These are phyloP conservation scores for Phytophthora kernoviae DNA, from an alignment of 352 stramenopile genomes.

Conservation along the genomic window DNA sequence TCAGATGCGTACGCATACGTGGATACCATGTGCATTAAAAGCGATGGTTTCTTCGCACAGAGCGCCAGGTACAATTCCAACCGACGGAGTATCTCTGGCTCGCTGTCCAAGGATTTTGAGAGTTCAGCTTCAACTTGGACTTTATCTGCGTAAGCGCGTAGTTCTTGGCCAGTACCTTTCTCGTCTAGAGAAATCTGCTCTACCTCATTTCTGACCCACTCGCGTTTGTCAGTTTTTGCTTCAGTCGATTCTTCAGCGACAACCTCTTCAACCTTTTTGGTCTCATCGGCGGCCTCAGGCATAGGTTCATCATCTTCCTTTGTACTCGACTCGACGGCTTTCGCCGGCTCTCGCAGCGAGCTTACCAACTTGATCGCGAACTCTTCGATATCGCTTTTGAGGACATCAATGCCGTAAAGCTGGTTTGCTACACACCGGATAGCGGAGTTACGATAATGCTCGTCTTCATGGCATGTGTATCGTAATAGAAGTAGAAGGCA, in stretches of 20 bases:
- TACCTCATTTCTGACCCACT: slow-evolving; percentile 37
- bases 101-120: slow-evolving; percentile 39
- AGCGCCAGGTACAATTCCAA: slow-evolving; percentile 75
- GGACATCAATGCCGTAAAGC: slow-evolving; percentile 56
- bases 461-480: slow-evolving; percentile 72
- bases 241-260: slow-evolving; percentile 10
- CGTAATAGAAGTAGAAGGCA: slow-evolving; percentile 69
- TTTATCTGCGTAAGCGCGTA: slow-evolving; percentile 48
- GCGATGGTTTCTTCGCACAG: slow-evolving; percentile 75
- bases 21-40: slow-evolving; percentile 62
- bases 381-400: slow-evolving; percentile 66
- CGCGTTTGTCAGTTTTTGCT: slow-evolving; percentile 4
- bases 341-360: slow-evolving; percentile 43
- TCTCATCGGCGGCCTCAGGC: slow-evolving; percentile 13
- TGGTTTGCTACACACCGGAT: slow-evolving; percentile 85
- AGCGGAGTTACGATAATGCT: slow-evolving; percentile 66
- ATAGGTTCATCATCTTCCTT: slow-evolving; percentile 36
- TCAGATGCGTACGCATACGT: slow-evolving; percentile 68
- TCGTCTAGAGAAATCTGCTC: slow-evolving; percentile 30
- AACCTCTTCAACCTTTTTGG: slow-evolving; percentile 7
- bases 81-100: slow-evolving; percentile 66
- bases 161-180: slow-evolving; percentile 29
- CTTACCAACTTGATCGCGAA: slow-evolving; percentile 64
- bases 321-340: slow-evolving; percentile 5
- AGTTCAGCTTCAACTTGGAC: slow-evolving; percentile 48